Percentiles rank a stretch among this genome's conserved stretches.
phyloP scores from a whole-genome alignment of 2,329 filamentous ascomycete genomes.

The Graphilbum ipis-grandicollis region DNA sequence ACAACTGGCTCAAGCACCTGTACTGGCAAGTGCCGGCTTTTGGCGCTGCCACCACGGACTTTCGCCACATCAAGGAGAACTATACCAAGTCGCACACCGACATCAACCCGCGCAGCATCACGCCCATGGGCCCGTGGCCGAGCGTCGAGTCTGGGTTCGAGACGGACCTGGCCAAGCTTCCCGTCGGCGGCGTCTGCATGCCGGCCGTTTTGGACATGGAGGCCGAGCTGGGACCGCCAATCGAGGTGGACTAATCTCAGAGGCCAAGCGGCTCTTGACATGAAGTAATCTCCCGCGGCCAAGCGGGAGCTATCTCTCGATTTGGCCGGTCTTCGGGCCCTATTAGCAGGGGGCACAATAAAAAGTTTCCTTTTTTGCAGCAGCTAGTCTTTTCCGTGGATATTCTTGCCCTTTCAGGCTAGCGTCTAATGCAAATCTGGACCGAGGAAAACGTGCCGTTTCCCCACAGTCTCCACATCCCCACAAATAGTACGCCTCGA shows the following conservation, averaged over 20 bases:
- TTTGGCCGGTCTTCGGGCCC: too few relatives aligned
- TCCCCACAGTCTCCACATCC: too few relatives aligned
- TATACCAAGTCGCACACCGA: constrained; percentile 38
- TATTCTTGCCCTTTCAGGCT: too few relatives aligned
- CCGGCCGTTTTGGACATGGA: constrained; percentile 19
- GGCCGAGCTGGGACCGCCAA: constrained; percentile 5
- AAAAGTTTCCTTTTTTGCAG: too few relatives aligned
- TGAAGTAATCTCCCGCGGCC: too few relatives aligned
- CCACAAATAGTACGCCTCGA: too few relatives aligned
- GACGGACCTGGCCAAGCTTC: constrained; percentile 27
- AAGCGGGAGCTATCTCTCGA: too few relatives aligned
- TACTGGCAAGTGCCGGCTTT: constrained; percentile 40
- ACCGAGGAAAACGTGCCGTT: too few relatives aligned
- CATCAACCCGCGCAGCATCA: constrained; percentile 44
- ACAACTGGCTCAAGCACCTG: constrained; percentile 41
- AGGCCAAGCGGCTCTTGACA: too few relatives aligned
- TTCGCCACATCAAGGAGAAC: constrained; percentile 52
- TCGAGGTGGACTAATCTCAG: neutral
- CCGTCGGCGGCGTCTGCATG: constrained; percentile 27
- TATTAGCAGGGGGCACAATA: too few relatives aligned
- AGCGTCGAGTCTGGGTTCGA: constrained; percentile 35
- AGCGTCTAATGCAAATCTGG: too few relatives aligned
- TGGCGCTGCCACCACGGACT: constrained; percentile 42
- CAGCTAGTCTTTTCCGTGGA: too few relatives aligned
- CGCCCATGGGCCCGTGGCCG: constrained; percentile 43